Percentiles rank a stretch among this genome's conserved stretches.
phyloP scores from a whole-genome alignment of 768 basidiomycete species.

The Phaffia australis region DNA sequence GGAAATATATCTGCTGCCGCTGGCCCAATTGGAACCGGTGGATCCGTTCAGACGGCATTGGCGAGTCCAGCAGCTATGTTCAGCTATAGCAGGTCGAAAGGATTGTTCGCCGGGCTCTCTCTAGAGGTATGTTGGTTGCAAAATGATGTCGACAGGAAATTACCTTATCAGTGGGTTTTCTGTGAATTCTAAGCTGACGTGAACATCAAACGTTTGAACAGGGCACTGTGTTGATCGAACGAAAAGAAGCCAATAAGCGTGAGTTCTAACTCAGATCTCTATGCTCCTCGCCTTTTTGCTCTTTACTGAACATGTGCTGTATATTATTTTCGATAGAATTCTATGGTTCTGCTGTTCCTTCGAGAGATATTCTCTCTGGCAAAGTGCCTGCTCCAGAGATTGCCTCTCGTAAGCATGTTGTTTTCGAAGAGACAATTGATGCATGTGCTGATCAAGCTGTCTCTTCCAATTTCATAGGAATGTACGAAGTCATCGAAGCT shows the following conservation, averaged over 20 bases:
- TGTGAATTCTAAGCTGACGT: too few species aligned
- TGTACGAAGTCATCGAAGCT: conserved; percentile 89
- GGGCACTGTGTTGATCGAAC: conserved; percentile 78
- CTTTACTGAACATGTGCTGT: not conserved
- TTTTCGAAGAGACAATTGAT: not conserved
- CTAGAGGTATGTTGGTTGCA: conserved; percentile 50
- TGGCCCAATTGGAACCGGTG: conserved; percentile 90
- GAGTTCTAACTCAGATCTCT: not conserved
- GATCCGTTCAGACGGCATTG: conserved; percentile 65
- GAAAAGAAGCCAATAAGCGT: conserved; percentile 75
- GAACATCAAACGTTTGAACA: not conserved
- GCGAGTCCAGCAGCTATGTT: conserved; percentile 90
- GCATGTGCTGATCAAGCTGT: not conserved
- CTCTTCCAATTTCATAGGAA: conserved; percentile 48
- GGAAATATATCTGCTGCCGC: conserved; percentile 52
- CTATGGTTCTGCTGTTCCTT: conserved; percentile 82
- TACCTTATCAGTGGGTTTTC: too few species aligned
- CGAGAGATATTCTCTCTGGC: conserved; percentile 80
- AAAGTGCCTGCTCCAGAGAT: conserved; percentile 96
- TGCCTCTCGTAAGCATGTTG: conserved; percentile 9
- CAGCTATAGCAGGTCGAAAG: conserved; percentile 42
- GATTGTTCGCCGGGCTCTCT: conserved; percentile 86
- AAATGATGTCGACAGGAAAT: too few species aligned
- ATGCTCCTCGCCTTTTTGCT: too few species aligned
- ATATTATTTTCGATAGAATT: conserved; percentile 52